phyloP scores from a whole-genome alignment of 225 moss, liverwort and hornwort genomes.

The Climacium dendroides region DNA sequence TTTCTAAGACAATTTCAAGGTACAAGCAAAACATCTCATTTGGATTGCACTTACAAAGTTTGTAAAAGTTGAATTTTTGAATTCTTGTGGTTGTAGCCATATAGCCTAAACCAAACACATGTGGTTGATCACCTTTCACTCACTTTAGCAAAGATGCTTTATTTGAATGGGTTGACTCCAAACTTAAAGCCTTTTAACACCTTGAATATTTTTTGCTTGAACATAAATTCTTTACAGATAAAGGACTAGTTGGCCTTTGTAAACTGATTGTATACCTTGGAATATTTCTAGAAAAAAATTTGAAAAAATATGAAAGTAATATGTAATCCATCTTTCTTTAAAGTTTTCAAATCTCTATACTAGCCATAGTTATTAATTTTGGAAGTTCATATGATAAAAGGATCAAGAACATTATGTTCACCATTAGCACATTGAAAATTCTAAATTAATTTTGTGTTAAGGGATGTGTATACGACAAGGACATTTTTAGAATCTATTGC shows the following conservation, averaged over 20 bases:
- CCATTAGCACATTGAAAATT: neutral
- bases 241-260: neutral
- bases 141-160: neutral
- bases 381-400: accelerated
- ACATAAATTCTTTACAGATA: neutral
- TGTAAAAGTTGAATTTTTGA: accelerated
- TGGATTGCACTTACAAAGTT: neutral
- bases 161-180: neutral
- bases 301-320: neutral
- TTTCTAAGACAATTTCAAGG: neutral
- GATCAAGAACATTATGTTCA: neutral
- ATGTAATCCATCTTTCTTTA: neutral
- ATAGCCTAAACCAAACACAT: neutral
- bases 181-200: neutral
- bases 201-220: neutral
- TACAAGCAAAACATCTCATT: neutral
- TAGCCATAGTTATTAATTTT: neutral
- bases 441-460: neutral
- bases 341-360: accelerated
- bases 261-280: neutral
- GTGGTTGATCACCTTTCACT: neutral
- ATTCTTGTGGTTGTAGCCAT: accelerated
- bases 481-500: too few species aligned
- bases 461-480: accelerated
- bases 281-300: neutral